Evolutionary conservation across 2,329 filamentous ascomycete species (phyloP).

Genomic region (Calonectria pauciramosa): DNA sequence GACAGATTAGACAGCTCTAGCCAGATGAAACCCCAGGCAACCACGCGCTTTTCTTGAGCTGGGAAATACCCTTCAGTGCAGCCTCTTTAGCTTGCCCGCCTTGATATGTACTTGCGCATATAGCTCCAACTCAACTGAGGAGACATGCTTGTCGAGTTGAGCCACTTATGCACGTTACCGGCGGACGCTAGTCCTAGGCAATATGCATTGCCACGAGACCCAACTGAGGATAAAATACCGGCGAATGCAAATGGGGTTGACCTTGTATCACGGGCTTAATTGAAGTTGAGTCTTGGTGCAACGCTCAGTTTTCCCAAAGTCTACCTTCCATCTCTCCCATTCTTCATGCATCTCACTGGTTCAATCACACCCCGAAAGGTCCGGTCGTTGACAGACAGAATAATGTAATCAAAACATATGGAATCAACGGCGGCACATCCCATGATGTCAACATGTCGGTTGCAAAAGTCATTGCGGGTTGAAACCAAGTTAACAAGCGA

Average conservation of each 20-base stretch:
- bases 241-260: neutral
- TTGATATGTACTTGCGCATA: neutral
- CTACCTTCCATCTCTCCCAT: neutral
- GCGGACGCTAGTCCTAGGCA: neutral
- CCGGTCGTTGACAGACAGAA: neutral
- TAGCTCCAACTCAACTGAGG: neutral
- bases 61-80: neutral
- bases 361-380: neutral
- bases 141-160: neutral
- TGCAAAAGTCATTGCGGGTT: neutral
- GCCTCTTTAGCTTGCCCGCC: neutral
- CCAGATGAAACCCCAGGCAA: neutral
- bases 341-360: neutral
- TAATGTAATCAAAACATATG: neutral
- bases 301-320: neutral
- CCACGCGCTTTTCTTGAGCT: neutral
- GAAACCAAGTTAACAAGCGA: neutral
- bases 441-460: neutral
- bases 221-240: neutral
- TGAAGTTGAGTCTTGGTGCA: neutral
- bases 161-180: neutral
- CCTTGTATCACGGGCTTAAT: neutral
- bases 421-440: neutral
- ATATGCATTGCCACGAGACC: neutral
- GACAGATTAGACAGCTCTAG: neutral